A percentile compares a stretch with the other conserved stretches of the same genome.
Evolutionary conservation across 805 yeast species (phyloP).

Genomic region (Metschnikowia henanensis): DNA sequence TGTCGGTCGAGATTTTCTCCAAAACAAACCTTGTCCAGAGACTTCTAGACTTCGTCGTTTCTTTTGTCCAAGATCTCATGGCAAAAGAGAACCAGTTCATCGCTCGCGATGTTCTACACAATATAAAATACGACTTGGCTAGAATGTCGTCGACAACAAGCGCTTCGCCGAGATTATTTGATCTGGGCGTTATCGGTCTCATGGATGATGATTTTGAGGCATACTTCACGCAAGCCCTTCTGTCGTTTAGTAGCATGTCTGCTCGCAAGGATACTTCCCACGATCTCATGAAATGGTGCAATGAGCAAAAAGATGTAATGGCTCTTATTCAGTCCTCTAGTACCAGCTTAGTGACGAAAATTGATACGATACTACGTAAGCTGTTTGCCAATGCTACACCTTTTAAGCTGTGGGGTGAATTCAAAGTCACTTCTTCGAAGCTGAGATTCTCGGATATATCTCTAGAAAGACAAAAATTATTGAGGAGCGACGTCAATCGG

Average conservation of each 20-base stretch:
- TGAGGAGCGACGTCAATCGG: not conserved
- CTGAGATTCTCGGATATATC: not conserved
- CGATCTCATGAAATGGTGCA: slow-evolving; percentile 15
- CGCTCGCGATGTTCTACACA: not conserved
- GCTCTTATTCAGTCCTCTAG: slow-evolving; percentile 1
- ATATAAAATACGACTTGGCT: not conserved
- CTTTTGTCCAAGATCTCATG: not conserved
- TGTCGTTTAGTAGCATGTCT: slow-evolving; percentile 5
- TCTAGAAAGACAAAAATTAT: not conserved
- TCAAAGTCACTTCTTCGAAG: slow-evolving; percentile 1
- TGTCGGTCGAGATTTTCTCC: slow-evolving; percentile 2
- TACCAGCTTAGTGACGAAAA: not conserved
- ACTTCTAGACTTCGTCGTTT: slow-evolving; percentile 6
- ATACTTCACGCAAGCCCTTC: slow-evolving; percentile 24
- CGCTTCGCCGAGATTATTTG: slow-evolving; percentile 23
- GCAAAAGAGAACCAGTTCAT: not conserved
- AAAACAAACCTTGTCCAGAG: slow-evolving; percentile 2
- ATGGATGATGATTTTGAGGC: slow-evolving; percentile 29
- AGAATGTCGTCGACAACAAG: slow-evolving; percentile 1
- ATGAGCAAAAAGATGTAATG: slow-evolving; percentile 4
- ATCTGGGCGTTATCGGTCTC: slow-evolving; percentile 12
- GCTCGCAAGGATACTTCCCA: not conserved
- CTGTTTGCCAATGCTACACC: not conserved
- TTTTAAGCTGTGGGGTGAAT: slow-evolving; percentile 16
- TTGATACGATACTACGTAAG: slow-evolving; percentile 1